Evolutionary conservation across 306 rosid species (phyloP), one percentile per base, ranked within the genome.

Genomic region (Rubus idaeus): DNA sequence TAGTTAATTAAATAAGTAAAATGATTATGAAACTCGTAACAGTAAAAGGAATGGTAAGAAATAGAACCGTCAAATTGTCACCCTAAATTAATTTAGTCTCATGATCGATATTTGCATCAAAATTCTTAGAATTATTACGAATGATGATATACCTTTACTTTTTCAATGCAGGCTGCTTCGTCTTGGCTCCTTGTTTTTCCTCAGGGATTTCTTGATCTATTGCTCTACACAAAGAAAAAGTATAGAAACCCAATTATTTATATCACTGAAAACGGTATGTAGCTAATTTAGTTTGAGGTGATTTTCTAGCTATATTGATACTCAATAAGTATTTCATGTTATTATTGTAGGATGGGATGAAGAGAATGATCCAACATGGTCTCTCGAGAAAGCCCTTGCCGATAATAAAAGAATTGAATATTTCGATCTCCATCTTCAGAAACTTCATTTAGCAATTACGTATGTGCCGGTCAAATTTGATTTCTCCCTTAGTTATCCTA

Each of bases 211-310:
- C 77, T 49, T 2, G 85, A 89, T 0, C 20, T 82, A 40, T n/a
- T 87, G 76, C 41, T 84, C 44, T 89, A 89, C 42, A 80, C 79
- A 2, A 87, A 83, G 51, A 62, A 37, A 17, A 83, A 87, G 51
- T 89, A 89, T 64, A 78, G 78, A 10, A 78, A 85, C 39, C 93
- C 93, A 20, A 4, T 74, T 21, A 82, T 87, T 39, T 87, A 81
- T 39, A 87, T 89, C 8, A 89, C 87, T 10, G 91, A 89, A 77
- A 89, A 87, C 72, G 91, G 94, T 89, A 78, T 20, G 65, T 5
- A 9, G 61, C 61, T 8, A n/a, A 2, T 10, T 55, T 55, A 23
- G 20, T n/a, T n/a, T n/a, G 57, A 17, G 6, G 18, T 52, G 20
- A 17, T 16, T 8, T 55, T 30, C 35, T 30, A 30, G 35, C 4